Percentiles rank a stretch among this genome's conserved stretches.
phyloP scores from a whole-genome alignment of 176 grass and related monocot species.

The Dendrocalamus sinicus region DNA sequence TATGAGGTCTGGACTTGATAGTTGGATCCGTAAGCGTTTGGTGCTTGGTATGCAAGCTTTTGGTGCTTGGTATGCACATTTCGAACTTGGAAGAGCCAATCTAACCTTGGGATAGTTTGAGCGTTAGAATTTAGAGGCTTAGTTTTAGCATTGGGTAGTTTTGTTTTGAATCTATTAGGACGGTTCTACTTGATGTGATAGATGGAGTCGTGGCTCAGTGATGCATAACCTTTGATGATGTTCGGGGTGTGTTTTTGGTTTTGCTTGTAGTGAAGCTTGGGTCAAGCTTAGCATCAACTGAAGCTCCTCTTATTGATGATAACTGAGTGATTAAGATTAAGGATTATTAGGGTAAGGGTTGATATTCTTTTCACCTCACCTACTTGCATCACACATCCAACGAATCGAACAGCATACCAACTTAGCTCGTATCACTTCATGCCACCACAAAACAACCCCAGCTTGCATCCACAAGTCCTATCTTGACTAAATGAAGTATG shows the following conservation, averaged over 20 bases:
- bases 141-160: background rate
- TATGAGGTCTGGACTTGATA: background rate
- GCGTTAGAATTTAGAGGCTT: background rate
- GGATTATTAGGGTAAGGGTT: background rate
- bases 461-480: background rate
- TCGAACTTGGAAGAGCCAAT: background rate
- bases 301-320: constrained; percentile 14
- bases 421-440: background rate
- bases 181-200: background rate
- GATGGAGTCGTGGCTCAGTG: background rate
- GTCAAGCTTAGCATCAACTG: background rate
- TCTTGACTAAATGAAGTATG: background rate
- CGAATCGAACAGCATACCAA: background rate
- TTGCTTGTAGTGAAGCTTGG: constrained; percentile 25
- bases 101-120: background rate
- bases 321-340: background rate
- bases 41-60: background rate
- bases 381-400: background rate
- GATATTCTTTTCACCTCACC: background rate
- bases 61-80: background rate
- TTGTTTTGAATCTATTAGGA: background rate
- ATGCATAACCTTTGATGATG: background rate
- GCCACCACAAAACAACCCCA: background rate
- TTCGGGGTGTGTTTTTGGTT: background rate
- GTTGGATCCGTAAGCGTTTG: background rate